Evolutionary conservation across 1,284 basidiomycete species (phyloP).

Genomic region (Thelephora terrestris): DNA sequence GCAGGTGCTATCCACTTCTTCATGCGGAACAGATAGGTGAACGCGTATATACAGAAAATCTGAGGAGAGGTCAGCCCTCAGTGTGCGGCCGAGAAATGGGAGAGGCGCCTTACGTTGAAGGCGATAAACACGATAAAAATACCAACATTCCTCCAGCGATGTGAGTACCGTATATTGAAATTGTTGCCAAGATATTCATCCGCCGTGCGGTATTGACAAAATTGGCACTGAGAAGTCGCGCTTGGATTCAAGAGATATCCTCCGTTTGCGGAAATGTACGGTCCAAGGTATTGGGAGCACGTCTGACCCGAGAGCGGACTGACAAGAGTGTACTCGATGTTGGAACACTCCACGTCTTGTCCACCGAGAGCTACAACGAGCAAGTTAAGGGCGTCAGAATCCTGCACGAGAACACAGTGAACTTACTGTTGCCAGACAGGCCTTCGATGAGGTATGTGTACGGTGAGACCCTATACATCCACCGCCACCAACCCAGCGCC

Average conservation of each 20-base stretch:
- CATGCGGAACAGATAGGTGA: constrained; percentile 31
- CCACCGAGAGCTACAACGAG: constrained; percentile 23
- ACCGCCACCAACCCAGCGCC: constrained; percentile 69
- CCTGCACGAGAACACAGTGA: no score
- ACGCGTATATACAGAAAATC: constrained; percentile 20
- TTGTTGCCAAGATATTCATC: constrained; percentile 43
- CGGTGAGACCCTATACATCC: constrained; percentile 72
- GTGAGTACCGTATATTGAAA: constrained; percentile 46
- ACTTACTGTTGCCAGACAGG: constrained; percentile 37
- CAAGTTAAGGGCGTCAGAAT: no score
- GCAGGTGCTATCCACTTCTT: neutral
- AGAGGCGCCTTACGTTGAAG: constrained; percentile 42
- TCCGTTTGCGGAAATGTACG: constrained; percentile 41
- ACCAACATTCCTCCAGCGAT: constrained; percentile 57
- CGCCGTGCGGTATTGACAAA: constrained; percentile 42
- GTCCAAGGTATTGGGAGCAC: constrained; percentile 46
- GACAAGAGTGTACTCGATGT: constrained; percentile 35
- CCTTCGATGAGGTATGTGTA: constrained; percentile 65
- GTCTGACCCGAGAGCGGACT: constrained; percentile 52
- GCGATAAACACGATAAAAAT: constrained; percentile 53
- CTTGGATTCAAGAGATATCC: constrained; percentile 61
- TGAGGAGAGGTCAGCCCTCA: constrained; percentile 7
- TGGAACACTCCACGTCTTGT: constrained; percentile 34
- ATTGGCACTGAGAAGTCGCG: constrained; percentile 42
- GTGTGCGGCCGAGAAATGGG: no score